Evolutionary conservation across 768 basidiomycete genomes (phyloP).

Genomic region (Suillus fuscotomentosus): DNA sequence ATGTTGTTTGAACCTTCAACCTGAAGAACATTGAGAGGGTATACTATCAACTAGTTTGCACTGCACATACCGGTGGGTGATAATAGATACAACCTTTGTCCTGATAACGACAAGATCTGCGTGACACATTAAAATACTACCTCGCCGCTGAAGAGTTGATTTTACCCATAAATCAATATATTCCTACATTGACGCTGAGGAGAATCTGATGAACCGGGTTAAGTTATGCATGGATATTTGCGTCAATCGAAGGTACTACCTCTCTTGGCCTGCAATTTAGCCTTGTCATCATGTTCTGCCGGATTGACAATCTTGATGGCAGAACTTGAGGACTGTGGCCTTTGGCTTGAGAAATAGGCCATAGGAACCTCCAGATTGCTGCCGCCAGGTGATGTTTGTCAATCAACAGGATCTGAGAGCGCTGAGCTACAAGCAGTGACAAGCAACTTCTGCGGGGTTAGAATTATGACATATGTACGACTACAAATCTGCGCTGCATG

Average conservation of each 20-base stretch:
- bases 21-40: conserved; percentile 10
- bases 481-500: too few species aligned
- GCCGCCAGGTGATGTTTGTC: not conserved
- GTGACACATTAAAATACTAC: conserved; percentile 1
- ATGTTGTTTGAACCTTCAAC: conserved; percentile 18
- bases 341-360: conserved; percentile 70
- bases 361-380: conserved; percentile 33
- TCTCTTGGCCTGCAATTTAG: conserved; percentile 48
- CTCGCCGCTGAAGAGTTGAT: not conserved
- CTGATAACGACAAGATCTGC: conserved; percentile 80
- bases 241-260: conserved; percentile 38
- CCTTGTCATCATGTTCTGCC: conserved; percentile 37
- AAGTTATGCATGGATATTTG: conserved; percentile 11
- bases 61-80: conserved; percentile 62
- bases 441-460: not conserved
- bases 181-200: conserved; percentile 85
- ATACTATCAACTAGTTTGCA: not conserved
- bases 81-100: conserved; percentile 84
- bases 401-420: not conserved
- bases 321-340: conserved; percentile 53
- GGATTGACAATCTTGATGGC: conserved; percentile 77
- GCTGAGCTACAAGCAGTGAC: not conserved
- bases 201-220: conserved; percentile 44
- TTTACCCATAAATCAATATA: conserved; percentile 87
- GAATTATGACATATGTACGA: not conserved